Base-by-base conservation (phyloP, 208 protist genomes). In the Trichomonas tenax region DNA sequence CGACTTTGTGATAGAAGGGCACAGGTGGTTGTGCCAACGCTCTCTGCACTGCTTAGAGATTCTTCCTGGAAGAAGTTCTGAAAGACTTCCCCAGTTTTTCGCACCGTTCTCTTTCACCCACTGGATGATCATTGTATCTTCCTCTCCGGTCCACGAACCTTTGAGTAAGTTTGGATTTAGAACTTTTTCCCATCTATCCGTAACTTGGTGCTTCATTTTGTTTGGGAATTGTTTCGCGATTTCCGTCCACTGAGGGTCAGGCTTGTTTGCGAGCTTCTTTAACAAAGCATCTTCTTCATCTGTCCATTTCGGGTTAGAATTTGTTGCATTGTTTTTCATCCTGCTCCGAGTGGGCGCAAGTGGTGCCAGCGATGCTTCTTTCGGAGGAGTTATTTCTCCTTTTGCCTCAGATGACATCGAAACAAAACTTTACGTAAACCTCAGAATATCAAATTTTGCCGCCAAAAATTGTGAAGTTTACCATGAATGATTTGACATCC, bases 111-210 rank as follows among this genome's bases (percentile, higher is more conserved):
- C 40, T 31, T 34, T 45, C 23, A 97, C 96, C 10, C 96, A 96
- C n/a, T 96, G 63, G n/a, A 96, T 48, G n/a, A 97, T 96, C 44
- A 96, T 63, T 45, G 97, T 96, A 63, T 97, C 97, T 63, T 97
- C 97, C 58, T 97, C 36, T 44, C 81, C 36, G 44, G 81, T 86
- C 81, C 81, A 86, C 8, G 36, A 45, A 45, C 81, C 81, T 44
- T 86, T 86, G 2, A 86, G 36, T 21, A 86, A 38, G 9, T 86
- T 86, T 44, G 81, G 81, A 44, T 86, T 86, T 44, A 86, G 44
- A 38, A 86, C 81, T 44, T 86, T 86, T 21, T 86, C 81, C 81
- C 81, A 86, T 38, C 81, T 31, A 21, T 86, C 81, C 9, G 81
- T 38, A 44, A 86, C 26, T 86, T 86, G 81, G 38, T 86, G 81